Conservation (phyloP, 495 filamentous ascomycete genomes). For the Penicillium cataractarum region DNA sequence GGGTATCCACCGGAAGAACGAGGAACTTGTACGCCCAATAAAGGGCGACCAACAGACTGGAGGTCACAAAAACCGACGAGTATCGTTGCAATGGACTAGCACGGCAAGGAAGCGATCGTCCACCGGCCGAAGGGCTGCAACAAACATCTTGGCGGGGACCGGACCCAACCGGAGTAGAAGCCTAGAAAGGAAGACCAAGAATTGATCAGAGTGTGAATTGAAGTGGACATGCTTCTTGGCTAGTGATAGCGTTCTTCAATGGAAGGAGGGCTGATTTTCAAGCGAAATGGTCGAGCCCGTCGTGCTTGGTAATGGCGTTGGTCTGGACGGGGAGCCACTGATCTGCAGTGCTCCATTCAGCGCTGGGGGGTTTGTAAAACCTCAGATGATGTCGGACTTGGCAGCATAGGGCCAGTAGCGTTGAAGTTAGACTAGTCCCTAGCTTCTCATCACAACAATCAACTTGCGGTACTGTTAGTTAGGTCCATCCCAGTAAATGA, state of each 20-base stretch:
- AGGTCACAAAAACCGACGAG: not conserved
- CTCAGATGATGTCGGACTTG: constrained; percentile 1
- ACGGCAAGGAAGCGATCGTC: constrained; percentile 1
- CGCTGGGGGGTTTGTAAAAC: not conserved
- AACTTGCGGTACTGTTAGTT: not conserved
- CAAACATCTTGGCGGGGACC: not conserved
- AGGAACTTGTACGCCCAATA: not conserved
- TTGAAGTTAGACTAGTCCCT: not conserved
- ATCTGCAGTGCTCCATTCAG: constrained; percentile 17
- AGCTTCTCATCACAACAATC: not conserved
- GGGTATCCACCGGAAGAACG: not conserved
- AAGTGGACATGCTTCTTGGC: constrained; percentile 2
- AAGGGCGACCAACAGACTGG: no score
- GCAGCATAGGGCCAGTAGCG: not conserved
- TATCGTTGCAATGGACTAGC: not conserved
- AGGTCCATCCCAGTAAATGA: not conserved
- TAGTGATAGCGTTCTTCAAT: not conserved
- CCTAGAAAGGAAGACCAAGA: constrained; percentile 1
- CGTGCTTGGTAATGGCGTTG: constrained; percentile 29
- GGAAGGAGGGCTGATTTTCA: constrained; percentile 4
- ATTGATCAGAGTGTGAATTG: not conserved
- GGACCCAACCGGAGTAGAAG: constrained; percentile 5
- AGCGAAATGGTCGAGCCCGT: constrained; percentile 25
- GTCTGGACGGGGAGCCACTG: constrained; percentile 18
- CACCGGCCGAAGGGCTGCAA: not conserved